These are phyloP conservation scores for Diaporthe citri DNA, from an alignment of 2,329 filamentous ascomycete genomes.

Conservation along the genomic window DNA sequence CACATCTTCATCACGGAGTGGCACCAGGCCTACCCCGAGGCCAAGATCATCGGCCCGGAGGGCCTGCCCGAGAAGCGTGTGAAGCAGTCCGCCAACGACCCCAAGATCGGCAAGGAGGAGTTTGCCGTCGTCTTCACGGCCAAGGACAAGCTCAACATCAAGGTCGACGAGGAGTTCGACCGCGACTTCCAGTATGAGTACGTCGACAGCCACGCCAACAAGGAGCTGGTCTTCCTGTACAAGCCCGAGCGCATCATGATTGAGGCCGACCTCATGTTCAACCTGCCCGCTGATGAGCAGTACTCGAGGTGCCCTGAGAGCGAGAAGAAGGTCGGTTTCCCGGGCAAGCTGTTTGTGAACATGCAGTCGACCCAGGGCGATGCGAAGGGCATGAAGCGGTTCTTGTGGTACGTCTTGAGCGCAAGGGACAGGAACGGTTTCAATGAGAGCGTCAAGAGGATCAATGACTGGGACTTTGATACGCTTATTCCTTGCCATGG, in stretches of 20 bases:
- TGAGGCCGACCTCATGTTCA: conserved; percentile 92
- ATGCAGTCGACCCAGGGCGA: conserved; percentile 73
- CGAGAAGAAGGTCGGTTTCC: conserved; percentile 53
- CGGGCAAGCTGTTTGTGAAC: conserved; percentile 59
- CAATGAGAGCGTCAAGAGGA: conserved; percentile 75
- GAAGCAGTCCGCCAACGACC: conserved; percentile 65
- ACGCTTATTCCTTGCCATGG: conserved; percentile 93
- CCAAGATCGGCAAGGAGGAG: conserved; percentile 64
- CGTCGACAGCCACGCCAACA: conserved; percentile 82
- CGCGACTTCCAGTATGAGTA: conserved; percentile 89
- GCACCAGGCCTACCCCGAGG: conserved; percentile 82
- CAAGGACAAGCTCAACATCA: conserved; percentile 62
- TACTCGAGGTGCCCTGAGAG: conserved; percentile 72
- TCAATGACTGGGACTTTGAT: conserved; percentile 86
- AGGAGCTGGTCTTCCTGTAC: conserved; percentile 90
- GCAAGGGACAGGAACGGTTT: conserved; percentile 74
- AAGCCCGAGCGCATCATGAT: conserved; percentile 84
- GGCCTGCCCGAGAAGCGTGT: conserved; percentile 87
- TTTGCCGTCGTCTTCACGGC: conserved; percentile 78
- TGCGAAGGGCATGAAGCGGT: conserved; percentile 81
- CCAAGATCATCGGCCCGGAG: conserved; percentile 85
- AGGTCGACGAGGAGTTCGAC: conserved; percentile 83
- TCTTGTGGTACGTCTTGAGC: conserved; percentile 82
- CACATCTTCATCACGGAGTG: conserved; percentile 93
- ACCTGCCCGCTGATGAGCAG: conserved; percentile 88